Base-by-base conservation (phyloP, 2,329 filamentous ascomycete genomes). In the Zopfia rhizophila region DNA sequence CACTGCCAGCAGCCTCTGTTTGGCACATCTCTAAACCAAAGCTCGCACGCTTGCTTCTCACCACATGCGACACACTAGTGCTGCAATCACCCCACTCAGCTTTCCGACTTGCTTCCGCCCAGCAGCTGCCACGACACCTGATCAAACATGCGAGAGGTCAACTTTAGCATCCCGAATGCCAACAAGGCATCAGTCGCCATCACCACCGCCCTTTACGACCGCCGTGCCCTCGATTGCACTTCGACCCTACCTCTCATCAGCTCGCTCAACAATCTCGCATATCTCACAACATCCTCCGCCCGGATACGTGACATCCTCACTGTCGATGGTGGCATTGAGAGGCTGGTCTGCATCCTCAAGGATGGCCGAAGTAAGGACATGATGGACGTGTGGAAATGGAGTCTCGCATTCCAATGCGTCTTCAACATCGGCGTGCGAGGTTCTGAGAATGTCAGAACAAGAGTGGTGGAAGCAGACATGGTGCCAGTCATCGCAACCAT, bases 311-410 rank as follows among this genome's bases (percentile, higher is more conserved):
- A 99, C 71, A 99, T 99, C 55, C 83, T 99, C 56, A 97, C 93
- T 45, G 91, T 99, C 76, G 94, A 99, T 88, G 94, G 94, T 74
- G 94, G 94, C 53, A 94, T 99, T 72, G 94, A 99, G 78, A 82
- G 93, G 56, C 80, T 99, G 60, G 90, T 99, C 70, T 97, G 91
- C 82, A 97, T 99, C 68, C 84, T 99, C 72, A 99, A 99, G 75
- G 91, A 96, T 75, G 94, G 94, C 54, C 84, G 94, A 69, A 97
- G 90, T 76, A 95, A 92, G 75, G 93, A 99, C 72, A 88, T 97
- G 86, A 97, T 97, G 93, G 93, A 97, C 72, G 96, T 96, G 90
- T 99, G 94, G 94, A 97, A 97, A 76, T 99, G 94, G 94, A 99
- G 97, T 68, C 82, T 99, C 53, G 94, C 94, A 40, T 99, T 99